Evolutionary conservation across 345 rosid species (phyloP).

Genomic region (Ailanthus altissimus): DNA sequence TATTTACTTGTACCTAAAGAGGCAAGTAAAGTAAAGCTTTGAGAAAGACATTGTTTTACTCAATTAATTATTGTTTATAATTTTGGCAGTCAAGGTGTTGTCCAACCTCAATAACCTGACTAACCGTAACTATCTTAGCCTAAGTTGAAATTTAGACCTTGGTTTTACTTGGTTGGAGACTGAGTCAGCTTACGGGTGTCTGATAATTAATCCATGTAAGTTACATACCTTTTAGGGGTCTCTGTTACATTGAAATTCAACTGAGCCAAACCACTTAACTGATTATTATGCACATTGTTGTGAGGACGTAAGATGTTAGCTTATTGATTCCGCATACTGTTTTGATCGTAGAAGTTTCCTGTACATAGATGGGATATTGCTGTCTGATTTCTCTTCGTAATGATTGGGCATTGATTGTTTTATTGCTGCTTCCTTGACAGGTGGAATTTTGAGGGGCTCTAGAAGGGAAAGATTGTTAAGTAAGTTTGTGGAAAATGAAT

Average conservation of each 20-base stretch:
- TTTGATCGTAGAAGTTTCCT: neutral
- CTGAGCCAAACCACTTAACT: neutral
- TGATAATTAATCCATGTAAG: neutral
- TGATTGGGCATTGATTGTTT: neutral
- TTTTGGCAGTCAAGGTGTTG: neutral
- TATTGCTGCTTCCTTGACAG: constrained; percentile 39
- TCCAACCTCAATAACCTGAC: neutral
- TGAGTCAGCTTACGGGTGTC: neutral
- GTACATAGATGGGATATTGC: neutral
- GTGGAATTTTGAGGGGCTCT: constrained; percentile 87
- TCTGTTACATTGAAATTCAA: neutral
- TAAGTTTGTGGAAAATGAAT: constrained; percentile 93
- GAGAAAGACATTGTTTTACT: neutral
- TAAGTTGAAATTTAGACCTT: neutral
- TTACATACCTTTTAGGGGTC: neutral
- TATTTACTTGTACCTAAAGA: too few species aligned
- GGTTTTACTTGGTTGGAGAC: neutral
- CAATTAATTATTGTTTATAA: neutral
- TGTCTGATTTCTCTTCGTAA: neutral
- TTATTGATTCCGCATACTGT: neutral
- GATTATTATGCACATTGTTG: neutral
- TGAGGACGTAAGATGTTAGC: neutral
- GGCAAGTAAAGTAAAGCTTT: too few species aligned
- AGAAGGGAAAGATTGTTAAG: constrained; percentile 88
- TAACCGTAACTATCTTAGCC: neutral